A percentile compares a stretch with the other conserved stretches of the same genome.
Evolutionary conservation across 257 asterid genomes (phyloP).

Genomic region (Nicotiana benthamiana): DNA sequence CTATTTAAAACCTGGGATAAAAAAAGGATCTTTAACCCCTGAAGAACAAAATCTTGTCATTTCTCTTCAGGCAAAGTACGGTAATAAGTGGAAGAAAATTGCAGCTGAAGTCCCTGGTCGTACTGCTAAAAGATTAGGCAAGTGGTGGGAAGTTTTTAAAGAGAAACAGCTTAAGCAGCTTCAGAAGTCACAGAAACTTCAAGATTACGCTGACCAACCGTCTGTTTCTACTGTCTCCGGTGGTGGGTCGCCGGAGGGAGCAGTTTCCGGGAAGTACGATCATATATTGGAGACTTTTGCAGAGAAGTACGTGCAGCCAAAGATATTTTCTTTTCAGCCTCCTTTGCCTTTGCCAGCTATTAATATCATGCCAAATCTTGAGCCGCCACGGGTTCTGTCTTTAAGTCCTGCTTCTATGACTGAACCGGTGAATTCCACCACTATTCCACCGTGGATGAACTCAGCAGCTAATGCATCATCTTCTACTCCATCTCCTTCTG

Average conservation of each 20-base stretch:
- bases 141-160: conserved; percentile 95
- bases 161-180: conserved; percentile 71
- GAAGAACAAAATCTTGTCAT: conserved; percentile 71
- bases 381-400: conserved; percentile 41
- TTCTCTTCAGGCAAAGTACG: conserved; percentile 62
- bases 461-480: conserved; percentile 32
- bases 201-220: conserved; percentile 17
- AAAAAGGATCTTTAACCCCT: conserved; percentile 58
- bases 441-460: conserved; percentile 48
- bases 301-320: conserved; percentile 73
- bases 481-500: conserved; percentile 61
- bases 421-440: conserved; percentile 17
- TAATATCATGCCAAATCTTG: conserved; percentile 24
- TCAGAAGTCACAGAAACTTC: conserved; percentile 25
- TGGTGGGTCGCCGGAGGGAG: conserved; percentile 41
- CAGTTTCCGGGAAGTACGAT: conserved; percentile 62
- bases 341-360: conserved; percentile 20
- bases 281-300: conserved; percentile 73
- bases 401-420: conserved; percentile 21
- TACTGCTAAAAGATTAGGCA: conserved; percentile 76
- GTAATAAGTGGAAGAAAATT: conserved; percentile 77
- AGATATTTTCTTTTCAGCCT: conserved; percentile 30
- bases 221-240: conserved; percentile 17
- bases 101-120: conserved; percentile 78
- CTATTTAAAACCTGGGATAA: conserved; percentile 70